Evolutionary conservation across 805 yeast genomes (phyloP).

Genomic region (Grigorovia jiainica): DNA sequence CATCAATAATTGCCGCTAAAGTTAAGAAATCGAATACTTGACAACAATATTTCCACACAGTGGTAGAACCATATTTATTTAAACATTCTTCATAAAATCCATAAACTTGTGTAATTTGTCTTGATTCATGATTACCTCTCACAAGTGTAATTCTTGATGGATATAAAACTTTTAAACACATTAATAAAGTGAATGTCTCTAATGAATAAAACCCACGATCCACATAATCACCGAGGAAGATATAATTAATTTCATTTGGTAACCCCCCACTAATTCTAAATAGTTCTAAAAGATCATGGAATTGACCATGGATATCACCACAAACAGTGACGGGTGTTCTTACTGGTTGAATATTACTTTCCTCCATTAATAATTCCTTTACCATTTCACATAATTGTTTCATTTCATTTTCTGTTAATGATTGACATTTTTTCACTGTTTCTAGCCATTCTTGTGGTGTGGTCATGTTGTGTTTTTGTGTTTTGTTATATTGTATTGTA

Average conservation of each 20-base stretch:
- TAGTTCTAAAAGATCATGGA: constrained; percentile 84
- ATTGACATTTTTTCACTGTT: constrained; percentile 80
- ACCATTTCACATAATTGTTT: constrained; percentile 92
- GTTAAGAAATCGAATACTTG: constrained; percentile 93
- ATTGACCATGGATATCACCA: constrained; percentile 97
- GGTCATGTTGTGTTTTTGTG: constrained; percentile 2
- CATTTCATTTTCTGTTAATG: constrained; percentile 87
- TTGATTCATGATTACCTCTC: constrained; percentile 94
- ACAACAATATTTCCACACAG: constrained; percentile 94
- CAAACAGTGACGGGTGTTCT: constrained; percentile 90
- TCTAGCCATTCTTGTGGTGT: constrained; percentile 98
- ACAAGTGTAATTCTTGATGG: constrained; percentile 83
- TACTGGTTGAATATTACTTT: constrained; percentile 89
- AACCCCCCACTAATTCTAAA: constrained; percentile 89
- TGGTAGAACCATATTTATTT: constrained; percentile 85
- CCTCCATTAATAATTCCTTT: constrained; percentile 91
- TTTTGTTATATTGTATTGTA: no score
- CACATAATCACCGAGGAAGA: constrained; percentile 91
- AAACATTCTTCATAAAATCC: constrained; percentile 96
- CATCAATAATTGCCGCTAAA: constrained; percentile 92
- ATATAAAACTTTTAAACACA: constrained; percentile 86
- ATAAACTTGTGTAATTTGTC: constrained; percentile 97
- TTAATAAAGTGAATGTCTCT: constrained; percentile 86
- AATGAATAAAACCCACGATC: constrained; percentile 95
- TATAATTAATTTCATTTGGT: constrained; percentile 72